Evolutionary conservation across 768 basidiomycete genomes (phyloP), one percentile per base, ranked within the genome.

Genomic region (Cyclocybe cylindracea): DNA sequence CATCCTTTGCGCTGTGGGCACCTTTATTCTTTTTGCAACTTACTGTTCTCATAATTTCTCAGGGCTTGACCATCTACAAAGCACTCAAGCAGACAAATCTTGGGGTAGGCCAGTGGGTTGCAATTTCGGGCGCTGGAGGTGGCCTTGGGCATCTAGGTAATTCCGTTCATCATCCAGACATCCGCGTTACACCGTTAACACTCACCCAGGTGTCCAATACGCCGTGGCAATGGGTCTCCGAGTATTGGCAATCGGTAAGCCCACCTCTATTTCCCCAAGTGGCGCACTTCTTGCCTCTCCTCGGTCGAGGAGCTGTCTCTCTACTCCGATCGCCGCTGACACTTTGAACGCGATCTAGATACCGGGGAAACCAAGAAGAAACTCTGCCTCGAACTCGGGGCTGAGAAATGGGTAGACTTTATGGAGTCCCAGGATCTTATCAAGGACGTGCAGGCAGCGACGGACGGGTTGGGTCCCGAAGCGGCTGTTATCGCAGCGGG

Each of bases 381-480:
- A 16, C 71, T 91, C 76, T 59, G 78, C 79, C 7, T 69, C 31
- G 63, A 62, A 48, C 70, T 78, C 19, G 76, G 76, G n/a, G 76
- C 86, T 0, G 86, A 90, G 66, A 82, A 78, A 66, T 86, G 82
- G 80, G 69, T 95, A 45, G 93, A 95, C 71, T 95, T 94, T 73
- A 79, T 70, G 58, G 73, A 80, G 59, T 75, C 75, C 7, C 70
- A 75, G 53, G 79, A 92, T 60, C 65, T 91, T 46, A 80, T 84
- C 42, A 62, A 70, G 43, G 84, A 83, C 35, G 79, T 93, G 56
- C 73, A 77, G 63, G 78, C 72, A 0, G 83, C 82, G 0, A 80
- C 85, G 1, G 82, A 69, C 46, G 91, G 90, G 2, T 56, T 71
- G 13, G 92, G 93, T 8, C 81, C 91, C 1, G 90, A 94, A 60